phyloP scores from a whole-genome alignment of 495 filamentous ascomycete genomes.

The Neurospora terricola region DNA sequence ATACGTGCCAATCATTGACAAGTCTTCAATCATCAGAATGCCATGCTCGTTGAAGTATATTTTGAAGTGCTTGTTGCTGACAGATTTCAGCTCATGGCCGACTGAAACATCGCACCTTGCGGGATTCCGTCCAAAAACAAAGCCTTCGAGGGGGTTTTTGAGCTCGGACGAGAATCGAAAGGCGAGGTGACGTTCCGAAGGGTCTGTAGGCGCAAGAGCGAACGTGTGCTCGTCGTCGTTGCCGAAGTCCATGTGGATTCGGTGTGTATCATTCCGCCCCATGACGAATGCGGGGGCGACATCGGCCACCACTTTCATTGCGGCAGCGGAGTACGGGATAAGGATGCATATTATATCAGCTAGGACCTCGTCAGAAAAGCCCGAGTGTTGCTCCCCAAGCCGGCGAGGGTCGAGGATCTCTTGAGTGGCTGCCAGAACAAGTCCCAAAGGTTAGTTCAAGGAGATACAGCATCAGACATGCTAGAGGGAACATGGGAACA shows the following conservation, averaged over 20 bases:
- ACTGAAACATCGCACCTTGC: slow-evolving; percentile 66
- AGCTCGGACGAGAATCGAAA: slow-evolving; percentile 65
- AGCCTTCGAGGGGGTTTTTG: slow-evolving; percentile 56
- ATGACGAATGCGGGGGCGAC: slow-evolving; percentile 29
- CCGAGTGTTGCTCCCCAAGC: slow-evolving; percentile 63
- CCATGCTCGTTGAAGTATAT: slow-evolving; percentile 74
- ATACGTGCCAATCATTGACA: slow-evolving; percentile 84
- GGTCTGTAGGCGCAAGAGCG: slow-evolving; percentile 31
- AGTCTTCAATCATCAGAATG: slow-evolving; percentile 82
- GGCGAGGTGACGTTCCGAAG: slow-evolving; percentile 60
- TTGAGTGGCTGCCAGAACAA: slow-evolving; percentile 53
- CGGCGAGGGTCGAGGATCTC: slow-evolving; percentile 70
- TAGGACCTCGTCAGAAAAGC: slow-evolving; percentile 67
- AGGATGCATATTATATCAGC: slow-evolving; percentile 85
- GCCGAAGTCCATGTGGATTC: slow-evolving; percentile 37
- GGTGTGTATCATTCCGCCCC: slow-evolving; percentile 30
- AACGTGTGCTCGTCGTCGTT: slow-evolving; percentile 35
- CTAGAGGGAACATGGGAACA: background rate
- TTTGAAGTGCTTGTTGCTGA: slow-evolving; percentile 87
- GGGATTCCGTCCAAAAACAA: slow-evolving; percentile 72
- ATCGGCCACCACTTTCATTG: slow-evolving; percentile 54
- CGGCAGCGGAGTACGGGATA: slow-evolving; percentile 63
- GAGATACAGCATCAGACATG: slow-evolving; percentile 9
- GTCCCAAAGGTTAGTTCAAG: background rate
- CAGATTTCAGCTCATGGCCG: slow-evolving; percentile 42